phyloP scores from a whole-genome alignment of 2,329 filamentous ascomycete genomes.

The Sclerotinia minor region DNA sequence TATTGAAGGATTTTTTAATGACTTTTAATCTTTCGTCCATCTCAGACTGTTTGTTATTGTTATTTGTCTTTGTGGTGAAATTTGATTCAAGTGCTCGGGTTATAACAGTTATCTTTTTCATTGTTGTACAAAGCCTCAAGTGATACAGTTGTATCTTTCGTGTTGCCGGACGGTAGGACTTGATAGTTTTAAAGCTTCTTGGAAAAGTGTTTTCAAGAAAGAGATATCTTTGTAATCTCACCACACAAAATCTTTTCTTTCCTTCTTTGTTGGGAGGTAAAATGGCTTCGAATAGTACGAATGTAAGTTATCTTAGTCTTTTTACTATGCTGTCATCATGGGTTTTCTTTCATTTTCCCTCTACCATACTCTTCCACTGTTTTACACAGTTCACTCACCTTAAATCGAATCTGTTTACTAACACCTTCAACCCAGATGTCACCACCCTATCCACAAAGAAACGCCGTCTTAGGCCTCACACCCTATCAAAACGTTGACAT shows the following conservation, averaged over 20 bases:
- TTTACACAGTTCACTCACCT: neutral
- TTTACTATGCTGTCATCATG: neutral
- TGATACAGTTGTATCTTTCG: neutral
- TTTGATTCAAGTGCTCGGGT: neutral
- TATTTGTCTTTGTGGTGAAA: neutral
- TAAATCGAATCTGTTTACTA: neutral
- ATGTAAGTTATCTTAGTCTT: constrained; percentile 5
- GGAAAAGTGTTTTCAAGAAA: neutral
- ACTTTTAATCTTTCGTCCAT: neutral
- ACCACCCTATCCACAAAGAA: constrained; percentile 41
- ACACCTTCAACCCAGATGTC: constrained; percentile 7
- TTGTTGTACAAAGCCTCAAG: neutral
- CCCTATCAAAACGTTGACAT: constrained; percentile 62
- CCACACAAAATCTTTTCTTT: neutral
- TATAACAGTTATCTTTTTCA: neutral
- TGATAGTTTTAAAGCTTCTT: neutral
- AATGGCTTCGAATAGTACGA: neutral
- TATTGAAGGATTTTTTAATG: neutral
- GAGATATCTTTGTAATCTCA: neutral
- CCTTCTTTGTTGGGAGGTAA: neutral
- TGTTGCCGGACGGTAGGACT: neutral
- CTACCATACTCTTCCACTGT: neutral
- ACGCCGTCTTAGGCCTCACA: constrained; percentile 56
- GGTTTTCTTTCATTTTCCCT: accelerated
- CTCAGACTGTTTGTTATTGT: neutral